Evolutionary conservation across 2,329 filamentous ascomycete genomes (phyloP).

Genomic region (Pseudofabraea citricarpa): DNA sequence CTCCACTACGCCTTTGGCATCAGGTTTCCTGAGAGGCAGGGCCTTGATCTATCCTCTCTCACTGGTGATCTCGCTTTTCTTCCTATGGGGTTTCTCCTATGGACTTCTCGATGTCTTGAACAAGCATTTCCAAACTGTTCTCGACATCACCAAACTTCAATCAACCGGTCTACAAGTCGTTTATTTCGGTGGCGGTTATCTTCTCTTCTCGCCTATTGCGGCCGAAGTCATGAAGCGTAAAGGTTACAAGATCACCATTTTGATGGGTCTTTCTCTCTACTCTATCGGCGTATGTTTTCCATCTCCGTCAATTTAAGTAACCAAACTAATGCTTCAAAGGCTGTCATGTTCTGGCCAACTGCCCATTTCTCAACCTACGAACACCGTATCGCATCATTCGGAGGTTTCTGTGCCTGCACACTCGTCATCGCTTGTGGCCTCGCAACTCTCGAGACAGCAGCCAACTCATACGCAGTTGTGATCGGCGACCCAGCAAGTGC

Average conservation of each 20-base stretch:
- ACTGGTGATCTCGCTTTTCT: conserved; percentile 71
- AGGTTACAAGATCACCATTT: conserved; percentile 76
- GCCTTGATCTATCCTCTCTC: conserved; percentile 43
- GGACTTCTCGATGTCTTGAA: conserved; percentile 81
- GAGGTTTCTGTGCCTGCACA: conserved; percentile 70
- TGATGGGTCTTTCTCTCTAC: conserved; percentile 69
- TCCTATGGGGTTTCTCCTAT: conserved; percentile 86
- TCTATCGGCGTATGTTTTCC: too few species aligned
- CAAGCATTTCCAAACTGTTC: conserved; percentile 58
- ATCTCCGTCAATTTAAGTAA: too few species aligned
- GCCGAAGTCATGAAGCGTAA: conserved; percentile 66
- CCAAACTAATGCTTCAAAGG: too few species aligned
- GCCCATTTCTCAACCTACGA: conserved; percentile 59
- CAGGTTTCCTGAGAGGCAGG: conserved; percentile 33
- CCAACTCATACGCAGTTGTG: conserved; percentile 67
- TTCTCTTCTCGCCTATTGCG: conserved; percentile 63
- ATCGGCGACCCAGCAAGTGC: conserved; percentile 70
- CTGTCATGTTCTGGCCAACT: conserved; percentile 78
- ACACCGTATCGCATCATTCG: conserved; percentile 55
- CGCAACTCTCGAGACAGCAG: conserved; percentile 71
- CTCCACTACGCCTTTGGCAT: conserved; percentile 29
- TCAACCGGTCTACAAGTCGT: conserved; percentile 64
- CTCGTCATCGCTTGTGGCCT: conserved; percentile 75
- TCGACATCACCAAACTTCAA: conserved; percentile 55
- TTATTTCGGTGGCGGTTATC: conserved; percentile 69